Percentiles rank a stretch among this genome's conserved stretches.
Conservation (phyloP, 108 stramenopile species). For the Cyclotella kingstonii region DNA sequence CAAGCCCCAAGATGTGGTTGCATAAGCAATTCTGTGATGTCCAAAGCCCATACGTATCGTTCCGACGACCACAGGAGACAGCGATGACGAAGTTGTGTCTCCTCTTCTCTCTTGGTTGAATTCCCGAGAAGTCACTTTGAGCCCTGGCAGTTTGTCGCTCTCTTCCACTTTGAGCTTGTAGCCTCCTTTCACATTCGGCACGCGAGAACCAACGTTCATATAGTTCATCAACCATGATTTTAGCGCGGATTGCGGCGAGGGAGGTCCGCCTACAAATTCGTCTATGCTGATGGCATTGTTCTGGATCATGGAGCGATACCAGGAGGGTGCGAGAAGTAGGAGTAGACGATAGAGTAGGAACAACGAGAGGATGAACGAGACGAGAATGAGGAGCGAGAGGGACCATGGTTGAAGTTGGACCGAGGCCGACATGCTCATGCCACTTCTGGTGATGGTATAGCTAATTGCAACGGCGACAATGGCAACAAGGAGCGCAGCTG, state of each 20-base stretch:
- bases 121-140: conserved; percentile 42
- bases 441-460: no score
- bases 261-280: conserved; percentile 42
- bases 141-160: conserved; percentile 38
- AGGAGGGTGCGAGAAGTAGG: conserved; percentile 32
- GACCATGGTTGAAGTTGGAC: conserved; percentile 26
- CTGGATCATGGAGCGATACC: conserved; percentile 32
- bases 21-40: conserved; percentile 92
- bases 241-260: conserved; percentile 32
- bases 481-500: no score
- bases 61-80: conserved; percentile 76
- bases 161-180: conserved; percentile 27
- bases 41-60: conserved; percentile 96
- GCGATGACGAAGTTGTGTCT: conserved; percentile 7
- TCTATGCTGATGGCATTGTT: conserved; percentile 47
- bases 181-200: conserved; percentile 21
- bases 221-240: conserved; percentile 38
- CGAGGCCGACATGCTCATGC: no score
- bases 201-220: conserved; percentile 34
- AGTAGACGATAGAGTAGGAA: conserved; percentile 38
- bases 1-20: conserved; percentile 82
- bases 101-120: conserved; percentile 17
- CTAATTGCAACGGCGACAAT: no score
- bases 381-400: conserved; percentile 27
- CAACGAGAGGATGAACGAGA: conserved; percentile 4